These are phyloP conservation scores for Priceomyces carsonii DNA, from an alignment of 805 yeast genomes.

Conservation along the genomic window DNA sequence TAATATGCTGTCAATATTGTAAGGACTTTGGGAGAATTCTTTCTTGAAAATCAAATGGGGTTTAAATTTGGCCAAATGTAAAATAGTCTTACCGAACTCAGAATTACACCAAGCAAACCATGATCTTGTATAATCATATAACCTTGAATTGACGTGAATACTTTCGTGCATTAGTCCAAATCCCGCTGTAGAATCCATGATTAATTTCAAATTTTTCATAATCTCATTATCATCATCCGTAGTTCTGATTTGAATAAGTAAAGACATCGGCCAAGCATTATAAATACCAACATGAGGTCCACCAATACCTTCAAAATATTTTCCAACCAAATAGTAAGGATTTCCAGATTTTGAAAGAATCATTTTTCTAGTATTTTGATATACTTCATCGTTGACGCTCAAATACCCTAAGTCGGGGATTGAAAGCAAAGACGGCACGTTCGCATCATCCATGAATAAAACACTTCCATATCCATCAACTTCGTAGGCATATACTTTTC, in stretches of 20 bases:
- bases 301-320: conserved; percentile 72
- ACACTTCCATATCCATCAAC: conserved; percentile 83
- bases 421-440: conserved; percentile 77
- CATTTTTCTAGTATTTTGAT: conserved; percentile 80
- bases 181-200: conserved; percentile 65
- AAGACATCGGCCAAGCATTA: conserved; percentile 90
- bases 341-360: conserved; percentile 66
- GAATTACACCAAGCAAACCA: conserved; percentile 97
- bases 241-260: conserved; percentile 74
- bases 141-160: conserved; percentile 58
- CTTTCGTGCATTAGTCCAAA: conserved; percentile 86
- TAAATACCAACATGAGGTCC: conserved; percentile 87
- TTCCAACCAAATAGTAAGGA: conserved; percentile 73
- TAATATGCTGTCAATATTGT: conserved; percentile 24
- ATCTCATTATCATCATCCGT: conserved; percentile 73
- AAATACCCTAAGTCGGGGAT: conserved; percentile 78
- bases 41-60: conserved; percentile 69
- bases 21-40: conserved; percentile 28
- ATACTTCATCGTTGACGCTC: conserved; percentile 51
- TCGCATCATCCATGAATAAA: conserved; percentile 86
- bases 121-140: conserved; percentile 66
- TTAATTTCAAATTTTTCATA: conserved; percentile 40
- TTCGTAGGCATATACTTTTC: conserved; percentile 83
- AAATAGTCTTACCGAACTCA: conserved; percentile 85
- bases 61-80: conserved; percentile 69